Percentiles rank a stretch among this genome's conserved stretches.
phyloP scores from a whole-genome alignment of 2,329 filamentous ascomycete species.

The Neofusicoccum umdonicola region DNA sequence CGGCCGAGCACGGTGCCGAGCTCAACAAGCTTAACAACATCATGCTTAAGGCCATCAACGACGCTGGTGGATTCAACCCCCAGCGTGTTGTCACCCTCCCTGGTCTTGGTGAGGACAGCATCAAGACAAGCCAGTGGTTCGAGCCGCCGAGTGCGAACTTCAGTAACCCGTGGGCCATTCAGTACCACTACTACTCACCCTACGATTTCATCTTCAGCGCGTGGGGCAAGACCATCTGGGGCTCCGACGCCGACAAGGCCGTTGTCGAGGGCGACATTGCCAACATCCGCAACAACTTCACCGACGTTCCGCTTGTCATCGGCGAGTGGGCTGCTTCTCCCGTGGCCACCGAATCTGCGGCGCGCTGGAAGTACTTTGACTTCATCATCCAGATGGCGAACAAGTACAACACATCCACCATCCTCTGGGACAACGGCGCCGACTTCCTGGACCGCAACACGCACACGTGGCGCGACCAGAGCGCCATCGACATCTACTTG shows the following conservation, averaged over 20 bases:
- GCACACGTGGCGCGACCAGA: slow-evolving; percentile 51
- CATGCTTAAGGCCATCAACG: slow-evolving; percentile 54
- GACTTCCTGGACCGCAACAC: slow-evolving; percentile 55
- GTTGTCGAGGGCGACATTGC: slow-evolving; percentile 50
- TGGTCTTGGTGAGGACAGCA: slow-evolving; percentile 51
- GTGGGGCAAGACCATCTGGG: slow-evolving; percentile 62
- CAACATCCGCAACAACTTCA: slow-evolving; percentile 55
- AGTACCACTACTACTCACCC: slow-evolving; percentile 62
- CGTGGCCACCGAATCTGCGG: slow-evolving; percentile 52
- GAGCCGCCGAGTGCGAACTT: slow-evolving; percentile 45
- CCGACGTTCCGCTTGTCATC: slow-evolving; percentile 54
- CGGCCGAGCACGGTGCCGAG: slow-evolving; percentile 49
- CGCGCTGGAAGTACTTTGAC: slow-evolving; percentile 59
- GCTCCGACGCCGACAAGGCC: slow-evolving; percentile 54
- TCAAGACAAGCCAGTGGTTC: slow-evolving; percentile 57
- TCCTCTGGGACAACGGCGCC: slow-evolving; percentile 61
- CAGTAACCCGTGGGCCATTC: slow-evolving; percentile 58
- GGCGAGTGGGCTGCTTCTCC: slow-evolving; percentile 58
- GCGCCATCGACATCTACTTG: slow-evolving; percentile 48
- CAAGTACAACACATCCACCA: slow-evolving; percentile 50
- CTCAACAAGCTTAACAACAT: slow-evolving; percentile 58
- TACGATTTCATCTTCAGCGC: slow-evolving; percentile 43
- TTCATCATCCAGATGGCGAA: slow-evolving; percentile 50
- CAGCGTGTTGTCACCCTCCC: slow-evolving; percentile 57
- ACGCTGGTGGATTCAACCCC: slow-evolving; percentile 56